Base-by-base conservation (phyloP, 257 asterid species). In the Nyctanthes arbortristis region DNA sequence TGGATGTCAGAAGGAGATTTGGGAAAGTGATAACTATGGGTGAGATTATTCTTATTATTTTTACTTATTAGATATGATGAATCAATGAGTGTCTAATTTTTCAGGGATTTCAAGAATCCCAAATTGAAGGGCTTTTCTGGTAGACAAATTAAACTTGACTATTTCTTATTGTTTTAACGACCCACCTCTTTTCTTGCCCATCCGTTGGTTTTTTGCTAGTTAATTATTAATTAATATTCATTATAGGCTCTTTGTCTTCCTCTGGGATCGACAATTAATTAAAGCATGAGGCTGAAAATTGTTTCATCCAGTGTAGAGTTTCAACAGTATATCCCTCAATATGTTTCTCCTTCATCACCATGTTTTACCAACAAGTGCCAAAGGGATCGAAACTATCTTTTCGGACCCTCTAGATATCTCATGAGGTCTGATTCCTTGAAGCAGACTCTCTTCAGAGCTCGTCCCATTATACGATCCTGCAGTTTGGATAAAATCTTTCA, bases 241-340 rank as follows among this genome's bases (percentile, higher is more conserved):
- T 52, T 24, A 52, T 24, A 52, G 59, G 58, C 73, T 64, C 55
- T 69, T 63, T 72, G 40, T 73, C 52, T 66, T 30, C 63, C 56
- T 67, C 69, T 72, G 68, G 65, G 66, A 70, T 75, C 73, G 43
- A 70, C 73, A n/a, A n/a, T n/a, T n/a, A n/a, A n/a, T n/a, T n/a
- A 73, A 66, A 71, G 54, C 52, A 84, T 76, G 87, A 80, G 78
- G 80, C 80, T 87, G 25, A 72, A 71, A 66, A 77, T 79, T 67
- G 77, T 77, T 68, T 73, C 88, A 37, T 66, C 75, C 66, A 52
- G 62, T 73, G 77, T 81, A 35, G 87, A 78, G 20, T 74, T 74
- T 79, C 74, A 81, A 5, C 75, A 63, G 76, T 81, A 47, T 54
- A 52, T 76, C 66, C 66, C 73, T 59, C 83, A 54, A 64, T 37